Base-by-base conservation (phyloP, 2,329 filamentous ascomycete species). In the Aspergillus piperis region DNA sequence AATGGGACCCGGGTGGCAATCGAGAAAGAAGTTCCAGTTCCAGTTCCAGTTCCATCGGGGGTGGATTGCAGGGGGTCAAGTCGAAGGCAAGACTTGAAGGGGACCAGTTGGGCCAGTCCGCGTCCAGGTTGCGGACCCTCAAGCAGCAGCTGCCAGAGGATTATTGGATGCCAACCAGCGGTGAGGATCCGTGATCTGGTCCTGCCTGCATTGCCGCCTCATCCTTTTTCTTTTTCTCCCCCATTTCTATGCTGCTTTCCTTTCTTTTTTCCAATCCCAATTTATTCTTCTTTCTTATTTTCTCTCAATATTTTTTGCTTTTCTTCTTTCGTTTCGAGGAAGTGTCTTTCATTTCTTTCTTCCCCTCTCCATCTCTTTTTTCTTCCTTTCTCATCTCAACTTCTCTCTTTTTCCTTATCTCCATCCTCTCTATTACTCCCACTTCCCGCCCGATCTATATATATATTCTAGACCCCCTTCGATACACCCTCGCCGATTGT, bases 201-300 rank as follows among this genome's bases (percentile, higher is more conserved):
- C 44, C 44, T 47, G 51, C 54, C 64, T 63, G 64, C 64, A 60
- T 62, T 66, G 60, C 64, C 64, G 64, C 64, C 64, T 66, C 64
- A 66, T 66, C 62, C 54, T 61, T 32, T 19, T 49, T 49, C 27
- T 61, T 51, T 60, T 32, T 19, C 30, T 42, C 27, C 6, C 11
- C 41, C n/a, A 23, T 30, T 30, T 30, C 27, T 30, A 8, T 30
- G 54, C 65, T 60, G 57, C 65, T 62, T 57, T 62, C 58, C 54
- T 54, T 36, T 59, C 44, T 39, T 52, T 41, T 51, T 55, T 41
- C 25, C 7, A 27, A 27, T 27, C 25, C 25, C 23, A 38, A 38
- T 58, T 25, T 5, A 30, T 30, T 30, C 27, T 57, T 62, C 58
- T 53, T 54, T 32, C 57, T 52, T 41, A 58, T 57, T 51, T 58